Percentiles rank a stretch among this genome's conserved stretches.
Evolutionary conservation across 805 yeast species (phyloP).

Genomic region (Metschnikowia colocasiae): DNA sequence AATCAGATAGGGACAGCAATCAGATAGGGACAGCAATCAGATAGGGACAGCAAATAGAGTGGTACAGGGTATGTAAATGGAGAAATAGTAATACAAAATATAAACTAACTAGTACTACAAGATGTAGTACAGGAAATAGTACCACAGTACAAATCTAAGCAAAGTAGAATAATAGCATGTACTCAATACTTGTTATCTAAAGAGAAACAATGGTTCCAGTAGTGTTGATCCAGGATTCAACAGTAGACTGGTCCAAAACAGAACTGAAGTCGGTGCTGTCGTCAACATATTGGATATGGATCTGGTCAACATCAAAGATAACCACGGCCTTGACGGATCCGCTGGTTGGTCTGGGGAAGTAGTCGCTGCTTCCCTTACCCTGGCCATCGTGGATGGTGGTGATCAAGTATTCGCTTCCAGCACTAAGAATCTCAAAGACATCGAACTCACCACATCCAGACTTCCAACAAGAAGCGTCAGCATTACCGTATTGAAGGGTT

Average conservation of each 20-base stretch:
- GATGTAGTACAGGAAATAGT: too few relatives aligned
- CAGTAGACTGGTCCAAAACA: constrained; percentile 41
- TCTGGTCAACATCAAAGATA: constrained; percentile 56
- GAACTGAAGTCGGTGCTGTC: constrained; percentile 51
- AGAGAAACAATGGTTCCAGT: constrained; percentile 48
- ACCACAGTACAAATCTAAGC: not conserved
- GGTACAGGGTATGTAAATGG: too few relatives aligned
- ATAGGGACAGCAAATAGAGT: too few relatives aligned
- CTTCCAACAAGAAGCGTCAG: constrained; percentile 90
- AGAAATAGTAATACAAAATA: too few relatives aligned
- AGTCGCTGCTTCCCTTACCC: constrained; percentile 89
- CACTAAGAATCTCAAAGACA: constrained; percentile 78
- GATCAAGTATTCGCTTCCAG: constrained; percentile 63
- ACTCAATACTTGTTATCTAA: constrained; percentile 5
- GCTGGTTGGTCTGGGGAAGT: constrained; percentile 78
- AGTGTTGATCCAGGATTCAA: constrained; percentile 53
- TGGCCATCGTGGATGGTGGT: constrained; percentile 83
- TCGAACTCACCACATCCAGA: constrained; percentile 98
- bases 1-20: too few relatives aligned
- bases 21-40: too few relatives aligned
- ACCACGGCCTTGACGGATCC: constrained; percentile 86
- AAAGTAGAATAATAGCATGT: not conserved
- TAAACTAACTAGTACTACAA: too few relatives aligned
- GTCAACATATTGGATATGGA: constrained; percentile 61
- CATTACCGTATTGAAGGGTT: constrained; percentile 86